Evolutionary conservation across 768 basidiomycete genomes (phyloP).

Genomic region (Suillus occidentalis): DNA sequence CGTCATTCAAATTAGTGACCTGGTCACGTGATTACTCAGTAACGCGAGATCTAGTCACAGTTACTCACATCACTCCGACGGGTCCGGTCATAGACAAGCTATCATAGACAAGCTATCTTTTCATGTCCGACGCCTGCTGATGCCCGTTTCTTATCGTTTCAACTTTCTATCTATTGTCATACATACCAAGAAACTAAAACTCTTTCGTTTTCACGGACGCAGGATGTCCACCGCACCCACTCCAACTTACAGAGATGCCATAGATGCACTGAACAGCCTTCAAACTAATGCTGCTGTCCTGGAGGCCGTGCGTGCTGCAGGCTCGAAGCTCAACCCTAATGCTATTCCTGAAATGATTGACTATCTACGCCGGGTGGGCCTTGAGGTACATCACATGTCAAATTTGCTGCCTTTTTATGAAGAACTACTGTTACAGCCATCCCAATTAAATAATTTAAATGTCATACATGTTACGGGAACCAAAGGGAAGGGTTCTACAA

Average conservation of each 20-base stretch:
- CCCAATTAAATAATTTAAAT: conserved; percentile 83
- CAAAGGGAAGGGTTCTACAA: conserved; percentile 97
- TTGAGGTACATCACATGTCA: conserved; percentile 54
- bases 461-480: conserved; percentile 97
- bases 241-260: conserved; percentile 70
- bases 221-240: conserved; percentile 49
- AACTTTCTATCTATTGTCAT: conserved; percentile 8
- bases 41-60: not conserved
- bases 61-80: not conserved
- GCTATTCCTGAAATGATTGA: conserved; percentile 90
- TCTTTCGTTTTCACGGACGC: conserved; percentile 17
- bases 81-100: not conserved
- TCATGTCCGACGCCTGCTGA: conserved; percentile 1
- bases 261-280: conserved; percentile 71
- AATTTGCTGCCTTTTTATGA: conserved; percentile 12
- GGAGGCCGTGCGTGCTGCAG: conserved; percentile 77
- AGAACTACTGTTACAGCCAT: conserved; percentile 48
- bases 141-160: conserved; percentile 7
- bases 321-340: conserved; percentile 53
- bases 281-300: conserved; percentile 95
- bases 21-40: not conserved
- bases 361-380: conserved; percentile 84
- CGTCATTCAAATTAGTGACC: not conserved
- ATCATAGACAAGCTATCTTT: not conserved
- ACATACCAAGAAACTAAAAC: not conserved